Percentiles rank a stretch among this genome's conserved stretches.
These are phyloP conservation scores for Paecilomyces sp. DNA, from an alignment of 2,329 filamentous ascomycete genomes.

Conservation along the genomic window DNA sequence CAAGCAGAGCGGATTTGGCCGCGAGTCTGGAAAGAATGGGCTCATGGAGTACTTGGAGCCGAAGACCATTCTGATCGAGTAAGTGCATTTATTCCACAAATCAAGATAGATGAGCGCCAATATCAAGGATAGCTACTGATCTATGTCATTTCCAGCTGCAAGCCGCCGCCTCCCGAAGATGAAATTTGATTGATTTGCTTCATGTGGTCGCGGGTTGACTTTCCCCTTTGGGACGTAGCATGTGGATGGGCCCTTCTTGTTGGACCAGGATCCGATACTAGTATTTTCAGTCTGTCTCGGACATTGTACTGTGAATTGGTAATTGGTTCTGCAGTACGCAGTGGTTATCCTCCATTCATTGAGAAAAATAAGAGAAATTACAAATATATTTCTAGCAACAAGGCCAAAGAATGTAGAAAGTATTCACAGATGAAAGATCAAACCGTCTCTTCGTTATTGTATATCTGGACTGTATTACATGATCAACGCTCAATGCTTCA, in stretches of 20 bases:
- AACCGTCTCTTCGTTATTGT: background rate
- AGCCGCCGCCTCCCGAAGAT: background rate
- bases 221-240: background rate
- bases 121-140: background rate
- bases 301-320: background rate
- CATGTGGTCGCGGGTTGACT: background rate
- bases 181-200: background rate
- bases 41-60: background rate
- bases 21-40: background rate
- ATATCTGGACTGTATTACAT: background rate
- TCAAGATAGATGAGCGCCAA: too few species aligned
- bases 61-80: background rate
- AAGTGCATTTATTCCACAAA: background rate
- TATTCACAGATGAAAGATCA: background rate
- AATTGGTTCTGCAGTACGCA: background rate
- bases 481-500: background rate
- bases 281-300: background rate
- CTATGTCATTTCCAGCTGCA: background rate
- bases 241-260: background rate
- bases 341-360: background rate
- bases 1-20: background rate
- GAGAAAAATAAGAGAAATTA: background rate
- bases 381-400: background rate
- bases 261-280: background rate
- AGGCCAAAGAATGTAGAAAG: background rate